phyloP scores from a whole-genome alignment of 495 filamentous ascomycete genomes.

The Hypoxylon fragiforme region DNA sequence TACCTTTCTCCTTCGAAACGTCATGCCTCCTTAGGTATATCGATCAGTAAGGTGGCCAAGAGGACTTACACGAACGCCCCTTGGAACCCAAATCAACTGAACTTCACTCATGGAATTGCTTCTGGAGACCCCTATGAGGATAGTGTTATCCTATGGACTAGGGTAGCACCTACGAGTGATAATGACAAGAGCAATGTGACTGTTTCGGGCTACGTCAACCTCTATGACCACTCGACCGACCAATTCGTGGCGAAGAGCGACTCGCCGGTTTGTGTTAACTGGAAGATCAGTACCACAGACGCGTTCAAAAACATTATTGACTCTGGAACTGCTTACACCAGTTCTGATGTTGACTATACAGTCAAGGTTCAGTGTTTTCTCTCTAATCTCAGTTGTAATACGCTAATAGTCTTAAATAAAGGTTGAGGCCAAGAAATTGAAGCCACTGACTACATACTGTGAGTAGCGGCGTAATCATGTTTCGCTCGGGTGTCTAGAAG shows the following conservation, averaged over 20 bases:
- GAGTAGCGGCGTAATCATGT: no score
- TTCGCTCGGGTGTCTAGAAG: no score
- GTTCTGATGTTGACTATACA: constrained; percentile 67
- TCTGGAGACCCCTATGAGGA: constrained; percentile 65
- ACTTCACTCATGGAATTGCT: constrained; percentile 65
- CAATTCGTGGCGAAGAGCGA: constrained; percentile 54
- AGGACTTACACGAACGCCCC: constrained; percentile 40
- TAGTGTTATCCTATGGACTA: constrained; percentile 68
- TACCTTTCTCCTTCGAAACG: constrained; percentile 61
- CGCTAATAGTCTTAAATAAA: constrained; percentile 28
- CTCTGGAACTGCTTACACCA: constrained; percentile 60
- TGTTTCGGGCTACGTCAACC: constrained; percentile 54
- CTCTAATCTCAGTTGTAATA: not conserved
- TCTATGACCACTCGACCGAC: constrained; percentile 61
- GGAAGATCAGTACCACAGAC: constrained; percentile 45
- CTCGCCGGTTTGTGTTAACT: constrained; percentile 62
- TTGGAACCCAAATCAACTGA: constrained; percentile 49
- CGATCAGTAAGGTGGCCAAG: constrained; percentile 49
- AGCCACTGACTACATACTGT: constrained; percentile 61
- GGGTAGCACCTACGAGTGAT: constrained; percentile 54
- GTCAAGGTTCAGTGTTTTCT: constrained; percentile 51
- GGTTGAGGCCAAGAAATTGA: constrained; percentile 61
- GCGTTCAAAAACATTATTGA: constrained; percentile 45
- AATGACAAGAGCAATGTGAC: constrained; percentile 59
- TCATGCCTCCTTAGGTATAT: constrained; percentile 60